These are phyloP conservation scores for Suhomyces wounanorum DNA, from an alignment of 1,139 yeast species.

Conservation along the genomic window DNA sequence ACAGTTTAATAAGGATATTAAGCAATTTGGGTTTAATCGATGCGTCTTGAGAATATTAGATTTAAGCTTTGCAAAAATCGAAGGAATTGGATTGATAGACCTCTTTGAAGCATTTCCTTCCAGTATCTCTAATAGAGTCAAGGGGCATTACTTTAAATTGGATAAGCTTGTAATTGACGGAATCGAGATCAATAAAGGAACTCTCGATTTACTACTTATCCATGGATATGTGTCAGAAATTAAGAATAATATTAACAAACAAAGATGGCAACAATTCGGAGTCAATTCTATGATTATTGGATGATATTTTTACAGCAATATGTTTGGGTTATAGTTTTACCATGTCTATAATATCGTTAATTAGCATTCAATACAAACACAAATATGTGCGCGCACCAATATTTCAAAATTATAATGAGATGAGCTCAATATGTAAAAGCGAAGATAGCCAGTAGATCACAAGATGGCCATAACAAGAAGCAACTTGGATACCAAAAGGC, in stretches of 20 bases:
- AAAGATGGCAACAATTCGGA: conserved; percentile 42
- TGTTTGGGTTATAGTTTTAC: background rate
- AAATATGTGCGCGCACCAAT: conserved; percentile 4
- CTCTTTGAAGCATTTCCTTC: conserved; percentile 25
- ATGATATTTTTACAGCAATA: conserved; percentile 13
- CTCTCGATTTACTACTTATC: conserved; percentile 26
- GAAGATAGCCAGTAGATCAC: background rate
- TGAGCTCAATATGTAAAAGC: conserved; percentile 1
- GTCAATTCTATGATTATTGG: conserved; percentile 33
- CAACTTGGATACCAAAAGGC: conserved; percentile 11
- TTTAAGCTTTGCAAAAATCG: conserved; percentile 36
- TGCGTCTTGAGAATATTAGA: conserved; percentile 31
- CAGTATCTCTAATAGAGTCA: conserved; percentile 1
- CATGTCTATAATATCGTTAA: no score
- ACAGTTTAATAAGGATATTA: conserved; percentile 30
- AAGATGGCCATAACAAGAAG: conserved; percentile 25
- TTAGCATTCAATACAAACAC: no score
- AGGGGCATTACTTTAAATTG: conserved; percentile 16
- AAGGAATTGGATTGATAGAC: conserved; percentile 44
- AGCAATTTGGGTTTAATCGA: conserved; percentile 19
- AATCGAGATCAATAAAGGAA: conserved; percentile 33
- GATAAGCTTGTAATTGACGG: conserved; percentile 38
- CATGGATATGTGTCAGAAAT: conserved; percentile 24
- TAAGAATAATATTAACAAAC: conserved; percentile 29
- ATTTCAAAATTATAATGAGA: conserved; percentile 6